Evolutionary conservation across 2,329 filamentous ascomycete species (phyloP).

Genomic region (Fusarium abutilonis): DNA sequence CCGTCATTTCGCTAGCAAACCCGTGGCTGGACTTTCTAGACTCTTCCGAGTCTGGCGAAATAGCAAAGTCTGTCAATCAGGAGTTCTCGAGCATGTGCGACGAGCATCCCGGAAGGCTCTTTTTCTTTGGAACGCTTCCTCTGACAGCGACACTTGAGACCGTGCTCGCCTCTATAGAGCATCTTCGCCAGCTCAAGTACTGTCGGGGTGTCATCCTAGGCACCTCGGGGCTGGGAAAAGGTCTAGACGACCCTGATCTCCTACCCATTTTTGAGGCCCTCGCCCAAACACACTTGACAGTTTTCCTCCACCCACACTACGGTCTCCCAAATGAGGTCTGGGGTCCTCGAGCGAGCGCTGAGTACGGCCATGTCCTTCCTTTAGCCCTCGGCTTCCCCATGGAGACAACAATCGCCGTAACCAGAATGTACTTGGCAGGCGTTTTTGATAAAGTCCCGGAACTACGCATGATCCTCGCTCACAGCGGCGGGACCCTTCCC

Average conservation of each 20-base stretch:
- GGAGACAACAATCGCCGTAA: no score
- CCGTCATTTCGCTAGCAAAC: conserved; percentile 86
- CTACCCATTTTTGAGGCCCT: conserved; percentile 72
- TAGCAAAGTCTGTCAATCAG: conserved; percentile 66
- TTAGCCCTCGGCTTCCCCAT: no score
- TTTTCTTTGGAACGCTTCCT: conserved; percentile 84
- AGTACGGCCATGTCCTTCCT: conserved; percentile 88
- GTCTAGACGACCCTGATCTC: conserved; percentile 80
- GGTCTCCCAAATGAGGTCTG: conserved; percentile 66
- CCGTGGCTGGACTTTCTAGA: conserved; percentile 90
- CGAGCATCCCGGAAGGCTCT: conserved; percentile 66
- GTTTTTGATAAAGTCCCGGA: no score
- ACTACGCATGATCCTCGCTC: no score
- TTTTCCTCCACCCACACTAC: no score
- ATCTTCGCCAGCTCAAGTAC: conserved; percentile 69
- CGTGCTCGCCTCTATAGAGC: conserved; percentile 71
- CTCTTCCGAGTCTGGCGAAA: conserved; percentile 66
- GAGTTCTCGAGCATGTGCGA: no score
- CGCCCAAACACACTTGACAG: conserved; percentile 56
- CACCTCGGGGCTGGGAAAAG: conserved; percentile 80
- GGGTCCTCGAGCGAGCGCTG: conserved; percentile 70
- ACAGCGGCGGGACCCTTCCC: no score
- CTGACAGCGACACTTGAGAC: conserved; percentile 72
- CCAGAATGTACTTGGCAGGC: no score
- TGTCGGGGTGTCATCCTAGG: conserved; percentile 90